Base-by-base conservation (phyloP, 2,329 filamentous ascomycete species). In the Xylaria sp. region DNA sequence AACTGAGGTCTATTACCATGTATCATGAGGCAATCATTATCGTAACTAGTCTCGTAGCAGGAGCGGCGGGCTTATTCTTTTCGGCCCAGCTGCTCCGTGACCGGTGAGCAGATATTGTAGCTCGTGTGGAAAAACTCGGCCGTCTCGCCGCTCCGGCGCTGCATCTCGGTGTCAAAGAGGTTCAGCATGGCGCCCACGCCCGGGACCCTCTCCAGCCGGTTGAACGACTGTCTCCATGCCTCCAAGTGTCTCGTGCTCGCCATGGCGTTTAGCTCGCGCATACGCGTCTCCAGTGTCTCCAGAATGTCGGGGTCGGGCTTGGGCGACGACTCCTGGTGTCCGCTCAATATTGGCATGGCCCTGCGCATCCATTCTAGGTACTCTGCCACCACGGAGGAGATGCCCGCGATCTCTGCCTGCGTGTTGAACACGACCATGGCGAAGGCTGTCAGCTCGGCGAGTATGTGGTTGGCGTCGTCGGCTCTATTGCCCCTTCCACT, bases 321-420 rank as follows among this genome's bases (percentile, higher is more conserved):
- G 1, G 65, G 62, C 18, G 48, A 25, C 13, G 48, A 12, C 3
- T 53, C 60, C 43, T 53, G 53, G 23, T 28, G 59, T 12, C 39
- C 46, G 60, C 28, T 32, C 34, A 57, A 43, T 46, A 59, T 36
- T 13, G 63, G 50, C 9, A 62, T 43, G 10, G 72, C 61, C 32
- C 67, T 68, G 15, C 72, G 70, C 63, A 72, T 68, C 72, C 71
- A 74, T 43, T 66, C 70, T 13, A 74, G 67, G 60, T 74, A 74
- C 55, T 73, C 72, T 4, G 72, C 71, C n/a, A 74, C 68, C 2
- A 72, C 71, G 8, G 71, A 72, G 20, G 72, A 73, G 23, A 74
- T 73, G 1, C 72, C 72, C 1, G 72, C 71, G 50, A 74, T 74
- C 62, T 74, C 70, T 0, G 72, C 71, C 56, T 74, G 72, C 41